Conservation (phyloP, 2,329 filamentous ascomycete genomes). For the Aspergillus pseudoviridinutans region DNA sequence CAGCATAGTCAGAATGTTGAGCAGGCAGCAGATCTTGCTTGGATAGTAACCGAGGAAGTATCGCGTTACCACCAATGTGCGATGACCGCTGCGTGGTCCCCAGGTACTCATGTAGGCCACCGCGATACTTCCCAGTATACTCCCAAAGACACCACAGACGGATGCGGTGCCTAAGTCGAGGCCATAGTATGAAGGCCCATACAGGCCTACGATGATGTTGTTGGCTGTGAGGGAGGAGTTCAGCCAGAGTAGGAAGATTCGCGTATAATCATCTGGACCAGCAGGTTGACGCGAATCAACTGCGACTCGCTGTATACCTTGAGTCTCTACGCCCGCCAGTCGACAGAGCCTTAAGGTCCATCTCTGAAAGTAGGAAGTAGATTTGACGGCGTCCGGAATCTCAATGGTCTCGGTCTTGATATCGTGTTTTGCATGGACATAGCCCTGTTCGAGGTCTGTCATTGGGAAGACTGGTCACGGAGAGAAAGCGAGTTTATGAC, state of each 20-base stretch:
- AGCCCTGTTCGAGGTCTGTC: background rate
- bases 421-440: background rate
- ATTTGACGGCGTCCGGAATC: background rate
- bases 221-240: conserved; percentile 34
- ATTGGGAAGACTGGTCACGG: background rate
- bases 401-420: background rate
- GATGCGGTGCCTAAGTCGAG: conserved; percentile 38
- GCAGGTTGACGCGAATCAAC: conserved; percentile 6
- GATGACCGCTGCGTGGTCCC: conserved; percentile 37
- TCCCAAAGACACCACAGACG: conserved; percentile 32
- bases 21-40: conserved; percentile 32
- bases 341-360: background rate
- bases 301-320: conserved; percentile 9
- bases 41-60: conserved; percentile 41
- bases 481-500: background rate
- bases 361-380: background rate
- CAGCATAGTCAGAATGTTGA: conserved; percentile 39
- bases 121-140: conserved; percentile 24
- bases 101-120: conserved; percentile 39
- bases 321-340: conserved; percentile 7
- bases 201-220: conserved; percentile 38
- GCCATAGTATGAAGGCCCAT: conserved; percentile 34
- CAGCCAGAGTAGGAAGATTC: conserved; percentile 32
- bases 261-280: conserved; percentile 1
- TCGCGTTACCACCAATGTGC: conserved; percentile 37